Base-by-base conservation (phyloP, 2,329 filamentous ascomycete genomes). In the Eutypella sp. region DNA sequence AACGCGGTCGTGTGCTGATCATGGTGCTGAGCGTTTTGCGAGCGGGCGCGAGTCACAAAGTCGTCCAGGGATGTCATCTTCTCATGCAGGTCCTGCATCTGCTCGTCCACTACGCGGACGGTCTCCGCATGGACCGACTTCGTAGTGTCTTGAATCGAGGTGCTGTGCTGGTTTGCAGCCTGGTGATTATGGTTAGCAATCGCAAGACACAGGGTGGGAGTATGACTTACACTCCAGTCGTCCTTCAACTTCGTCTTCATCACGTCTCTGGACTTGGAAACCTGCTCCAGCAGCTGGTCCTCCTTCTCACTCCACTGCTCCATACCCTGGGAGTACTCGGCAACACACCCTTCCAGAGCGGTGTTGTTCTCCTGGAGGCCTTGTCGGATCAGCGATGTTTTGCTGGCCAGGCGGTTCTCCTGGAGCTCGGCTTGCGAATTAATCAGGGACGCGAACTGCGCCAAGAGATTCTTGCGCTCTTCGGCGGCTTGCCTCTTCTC, bases 41-140 rank as follows among this genome's bases (percentile, higher is more conserved):
- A 80, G 49, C 85, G 82, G 41, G 95, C 90, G 25, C 87, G 83
- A 25, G 84, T 78, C 33, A 97, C 89, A 57, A 96, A 96, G 54
- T 92, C 88, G 58, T 97, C 92, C 7, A 99, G 77, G 1, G 89
- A 87, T 46, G 84, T 81, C 79, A 99, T 91, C 66, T 97, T 89
- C n/a, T 76, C 78, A 49, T 87, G 85, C 61, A 99, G 85, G 55
- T 95, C 88, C 46, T 80, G 78, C 70, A 95, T 87, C 68, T 99
- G 93, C 47, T 87, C 84, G 59, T 92, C 87, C 11, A 97, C 91
- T 47, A 95, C 92, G 6, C 85, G 84, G 24, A 96, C 82, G 0
- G 92, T 96, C 67, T 95, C 87, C 27, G 87, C 85, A 55, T 99
- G 91, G 1, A 97, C 90, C 2, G 88, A 88, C 56, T 87, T 86